A percentile compares a stretch with the other conserved stretches of the same genome.
These are phyloP conservation scores for Peltaster fructicola DNA, from an alignment of 2,329 filamentous ascomycete genomes.

Conservation along the genomic window DNA sequence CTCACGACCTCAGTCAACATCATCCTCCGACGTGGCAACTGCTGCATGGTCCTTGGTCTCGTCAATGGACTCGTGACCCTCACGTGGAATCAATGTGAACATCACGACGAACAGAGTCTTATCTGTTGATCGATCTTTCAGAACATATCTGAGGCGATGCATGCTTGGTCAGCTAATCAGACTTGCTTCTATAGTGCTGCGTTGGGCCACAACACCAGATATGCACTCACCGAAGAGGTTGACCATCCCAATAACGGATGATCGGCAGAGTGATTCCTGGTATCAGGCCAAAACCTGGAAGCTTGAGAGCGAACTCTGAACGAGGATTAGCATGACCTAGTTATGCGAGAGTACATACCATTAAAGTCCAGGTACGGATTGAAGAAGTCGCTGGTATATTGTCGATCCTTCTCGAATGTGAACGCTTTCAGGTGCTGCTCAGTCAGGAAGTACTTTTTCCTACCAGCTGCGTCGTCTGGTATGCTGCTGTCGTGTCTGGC, in stretches of 20 bases:
- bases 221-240: slow-evolving; percentile 48
- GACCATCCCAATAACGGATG: slow-evolving; percentile 65
- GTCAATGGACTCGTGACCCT: slow-evolving; percentile 17
- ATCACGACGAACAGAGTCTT: slow-evolving; percentile 65
- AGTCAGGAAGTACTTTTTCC: slow-evolving; percentile 45
- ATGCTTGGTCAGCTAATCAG: slow-evolving; percentile 35
- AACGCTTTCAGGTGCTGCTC: slow-evolving; percentile 38
- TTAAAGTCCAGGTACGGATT: slow-evolving; percentile 88
- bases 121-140: slow-evolving; percentile 61
- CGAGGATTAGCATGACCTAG: slow-evolving; percentile 1
- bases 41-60: slow-evolving; percentile 7
- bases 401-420: slow-evolving; percentile 42
- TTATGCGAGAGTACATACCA: slow-evolving; percentile 21
- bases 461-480: slow-evolving; percentile 24
- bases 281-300: slow-evolving; percentile 39
- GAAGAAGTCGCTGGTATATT: slow-evolving; percentile 58
- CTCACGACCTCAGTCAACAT: too few relatives aligned
- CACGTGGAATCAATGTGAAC: slow-evolving; percentile 58
- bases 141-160: slow-evolving; percentile 76
- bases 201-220: slow-evolving; percentile 1
- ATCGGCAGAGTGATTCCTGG: slow-evolving; percentile 55
- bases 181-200: slow-evolving; percentile 2
- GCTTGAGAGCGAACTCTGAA: slow-evolving; percentile 47
- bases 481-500: slow-evolving; percentile 22
- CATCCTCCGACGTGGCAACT: slow-evolving; percentile 3